A percentile compares a stretch with the other conserved stretches of the same genome.
phyloP scores from a whole-genome alignment of 805 yeast species.

The Suhomyces pyralidae region DNA sequence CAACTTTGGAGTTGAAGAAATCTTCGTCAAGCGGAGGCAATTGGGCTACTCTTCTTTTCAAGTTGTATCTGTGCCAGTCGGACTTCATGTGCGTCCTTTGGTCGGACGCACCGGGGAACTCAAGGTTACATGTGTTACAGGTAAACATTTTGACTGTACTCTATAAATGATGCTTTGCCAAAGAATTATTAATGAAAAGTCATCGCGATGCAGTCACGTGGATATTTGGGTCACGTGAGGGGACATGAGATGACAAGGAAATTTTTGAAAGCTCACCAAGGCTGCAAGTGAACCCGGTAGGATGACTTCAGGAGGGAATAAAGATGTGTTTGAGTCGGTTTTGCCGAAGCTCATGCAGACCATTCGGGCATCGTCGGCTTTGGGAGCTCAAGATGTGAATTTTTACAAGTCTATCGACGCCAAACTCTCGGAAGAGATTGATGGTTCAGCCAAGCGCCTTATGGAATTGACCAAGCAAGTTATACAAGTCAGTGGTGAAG shows the following conservation, averaged over 20 bases:
- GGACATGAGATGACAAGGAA: background rate
- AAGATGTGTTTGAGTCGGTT: conserved; percentile 15
- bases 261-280: background rate
- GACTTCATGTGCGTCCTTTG: conserved; percentile 44
- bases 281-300: background rate
- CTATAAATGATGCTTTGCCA: too few relatives aligned
- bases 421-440: conserved; percentile 37
- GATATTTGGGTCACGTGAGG: background rate
- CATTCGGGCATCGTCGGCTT: conserved; percentile 63
- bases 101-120: conserved; percentile 35
- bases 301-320: conserved; percentile 4
- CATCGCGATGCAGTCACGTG: conserved; percentile 2
- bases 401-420: conserved; percentile 67
- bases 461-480: conserved; percentile 47
- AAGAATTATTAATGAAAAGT: background rate
- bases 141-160: conserved; percentile 19
- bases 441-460: conserved; percentile 39
- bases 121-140: conserved; percentile 41
- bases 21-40: conserved; percentile 25
- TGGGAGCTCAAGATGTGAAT: conserved; percentile 77
- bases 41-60: conserved; percentile 42
- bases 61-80: conserved; percentile 46
- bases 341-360: conserved; percentile 52
- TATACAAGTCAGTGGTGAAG: conserved; percentile 29
- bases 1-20: conserved; percentile 20